These are phyloP conservation scores for Suillus occidentalis DNA, from an alignment of 768 basidiomycete genomes.

Conservation along the genomic window DNA sequence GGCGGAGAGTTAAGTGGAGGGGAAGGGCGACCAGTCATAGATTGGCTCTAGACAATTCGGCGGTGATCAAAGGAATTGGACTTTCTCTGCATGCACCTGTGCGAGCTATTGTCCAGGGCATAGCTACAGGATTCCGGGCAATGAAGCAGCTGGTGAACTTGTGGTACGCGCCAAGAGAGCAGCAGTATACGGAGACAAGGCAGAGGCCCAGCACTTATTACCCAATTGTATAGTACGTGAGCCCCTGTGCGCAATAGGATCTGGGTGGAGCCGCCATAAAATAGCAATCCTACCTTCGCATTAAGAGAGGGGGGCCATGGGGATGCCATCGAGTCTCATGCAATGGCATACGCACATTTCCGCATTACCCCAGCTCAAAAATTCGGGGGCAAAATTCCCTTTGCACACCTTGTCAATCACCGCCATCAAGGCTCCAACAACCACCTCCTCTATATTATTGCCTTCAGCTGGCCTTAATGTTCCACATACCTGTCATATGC, in stretches of 20 bases:
- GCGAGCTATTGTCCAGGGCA: background rate
- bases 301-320: background rate
- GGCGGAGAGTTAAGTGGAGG: background rate
- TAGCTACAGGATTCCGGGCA: background rate
- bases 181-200: background rate
- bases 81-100: background rate
- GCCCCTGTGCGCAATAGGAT: background rate
- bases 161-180: background rate
- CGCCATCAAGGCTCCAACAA: background rate
- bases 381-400: background rate
- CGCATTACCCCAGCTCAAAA: background rate
- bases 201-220: background rate
- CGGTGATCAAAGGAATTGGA: background rate
- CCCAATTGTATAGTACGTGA: background rate
- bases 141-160: background rate
- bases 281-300: conserved; percentile 2
- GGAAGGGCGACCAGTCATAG: background rate
- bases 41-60: background rate
- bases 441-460: background rate
- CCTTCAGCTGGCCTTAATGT: background rate
- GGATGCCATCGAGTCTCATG: background rate
- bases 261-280: background rate
- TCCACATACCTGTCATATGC: background rate
- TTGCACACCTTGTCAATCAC: background rate
- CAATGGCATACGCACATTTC: background rate